Evolutionary conservation across 2,329 filamentous ascomycete species (phyloP).

Genomic region (Colletotrichum chlorophyti): DNA sequence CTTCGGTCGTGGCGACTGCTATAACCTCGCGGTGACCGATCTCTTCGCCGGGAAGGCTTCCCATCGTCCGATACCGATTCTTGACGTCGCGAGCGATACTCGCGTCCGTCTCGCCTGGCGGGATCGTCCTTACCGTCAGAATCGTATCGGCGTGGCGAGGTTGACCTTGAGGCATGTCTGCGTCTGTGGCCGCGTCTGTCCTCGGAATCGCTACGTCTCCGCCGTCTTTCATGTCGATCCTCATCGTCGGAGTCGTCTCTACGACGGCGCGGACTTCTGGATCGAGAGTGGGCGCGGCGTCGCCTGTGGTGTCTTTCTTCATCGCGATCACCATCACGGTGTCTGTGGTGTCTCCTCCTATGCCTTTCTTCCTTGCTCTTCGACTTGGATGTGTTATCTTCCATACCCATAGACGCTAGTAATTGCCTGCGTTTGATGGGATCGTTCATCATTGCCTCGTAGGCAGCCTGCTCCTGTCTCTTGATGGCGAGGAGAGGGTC

Average conservation of each 20-base stretch:
- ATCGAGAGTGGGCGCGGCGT: slow-evolving; percentile 53
- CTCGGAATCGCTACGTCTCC: slow-evolving; percentile 25
- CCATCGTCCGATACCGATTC: slow-evolving; percentile 37
- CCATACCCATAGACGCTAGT: slow-evolving; percentile 67
- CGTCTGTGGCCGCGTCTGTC: slow-evolving; percentile 24
- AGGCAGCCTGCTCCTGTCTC: slow-evolving; percentile 84
- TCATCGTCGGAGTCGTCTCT: slow-evolving; percentile 39
- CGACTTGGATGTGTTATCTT: slow-evolving; percentile 47
- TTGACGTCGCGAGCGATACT: slow-evolving; percentile 36
- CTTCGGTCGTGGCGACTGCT: slow-evolving; percentile 34
- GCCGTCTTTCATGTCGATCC: slow-evolving; percentile 32
- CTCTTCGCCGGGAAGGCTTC: slow-evolving; percentile 38
- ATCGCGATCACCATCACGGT: slow-evolving; percentile 50
- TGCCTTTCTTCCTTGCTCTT: slow-evolving; percentile 51
- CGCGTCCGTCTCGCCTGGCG: slow-evolving; percentile 11
- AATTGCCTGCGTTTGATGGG: slow-evolving; percentile 72
- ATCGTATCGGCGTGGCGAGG: slow-evolving; percentile 24
- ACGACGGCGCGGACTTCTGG: slow-evolving; percentile 47
- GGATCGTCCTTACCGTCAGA: slow-evolving; percentile 8
- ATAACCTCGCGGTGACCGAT: slow-evolving; percentile 6
- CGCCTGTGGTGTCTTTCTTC: slow-evolving; percentile 46
- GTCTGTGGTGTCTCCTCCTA: slow-evolving; percentile 46
- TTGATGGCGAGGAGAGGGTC: slow-evolving; percentile 95
- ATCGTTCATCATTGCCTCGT: slow-evolving; percentile 81
- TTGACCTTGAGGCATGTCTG: slow-evolving; percentile 14